Percentiles rank a stretch among this genome's conserved stretches.
Conservation (phyloP, 768 basidiomycete species). For the Exsudoporus frostii region DNA sequence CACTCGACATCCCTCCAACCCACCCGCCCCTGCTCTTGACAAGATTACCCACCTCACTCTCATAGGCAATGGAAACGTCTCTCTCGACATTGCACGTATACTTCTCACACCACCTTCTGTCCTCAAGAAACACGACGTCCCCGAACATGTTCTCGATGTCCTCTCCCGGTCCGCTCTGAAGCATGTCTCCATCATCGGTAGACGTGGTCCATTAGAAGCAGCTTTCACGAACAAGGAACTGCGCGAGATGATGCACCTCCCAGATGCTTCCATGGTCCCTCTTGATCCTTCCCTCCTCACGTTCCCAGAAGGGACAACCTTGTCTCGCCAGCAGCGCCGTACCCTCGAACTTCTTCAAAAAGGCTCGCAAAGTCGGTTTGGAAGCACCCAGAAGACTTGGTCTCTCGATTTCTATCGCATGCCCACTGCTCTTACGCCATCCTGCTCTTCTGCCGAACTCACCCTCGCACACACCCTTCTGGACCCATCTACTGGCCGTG, state of each 20-base stretch:
- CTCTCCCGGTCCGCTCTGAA: slow-evolving; percentile 59
- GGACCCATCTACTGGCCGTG: slow-evolving; percentile 45
- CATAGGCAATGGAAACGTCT: slow-evolving; percentile 94
- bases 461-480: slow-evolving; percentile 60
- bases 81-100: slow-evolving; percentile 88
- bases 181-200: slow-evolving; percentile 79
- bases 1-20: slow-evolving; percentile 79
- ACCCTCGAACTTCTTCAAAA: slow-evolving; percentile 62
- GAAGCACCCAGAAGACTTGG: slow-evolving; percentile 64
- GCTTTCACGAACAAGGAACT: slow-evolving; percentile 93
- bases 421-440: slow-evolving; percentile 48
- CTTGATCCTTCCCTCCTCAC: slow-evolving; percentile 46
- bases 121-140: slow-evolving; percentile 75
- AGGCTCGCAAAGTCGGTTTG: slow-evolving; percentile 52
- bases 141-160: slow-evolving; percentile 65
- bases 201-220: slow-evolving; percentile 85
- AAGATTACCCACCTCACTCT: slow-evolving; percentile 70
- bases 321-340: slow-evolving; percentile 64
- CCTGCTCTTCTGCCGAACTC: slow-evolving; percentile 36
- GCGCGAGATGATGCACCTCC: slow-evolving; percentile 70
- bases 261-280: slow-evolving; percentile 65
- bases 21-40: slow-evolving; percentile 61
- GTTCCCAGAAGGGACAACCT: slow-evolving; percentile 30
- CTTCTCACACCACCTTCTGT: slow-evolving; percentile 67
- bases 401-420: slow-evolving; percentile 78